phyloP scores from a whole-genome alignment of 768 basidiomycete genomes.

The Auricularia sp. region DNA sequence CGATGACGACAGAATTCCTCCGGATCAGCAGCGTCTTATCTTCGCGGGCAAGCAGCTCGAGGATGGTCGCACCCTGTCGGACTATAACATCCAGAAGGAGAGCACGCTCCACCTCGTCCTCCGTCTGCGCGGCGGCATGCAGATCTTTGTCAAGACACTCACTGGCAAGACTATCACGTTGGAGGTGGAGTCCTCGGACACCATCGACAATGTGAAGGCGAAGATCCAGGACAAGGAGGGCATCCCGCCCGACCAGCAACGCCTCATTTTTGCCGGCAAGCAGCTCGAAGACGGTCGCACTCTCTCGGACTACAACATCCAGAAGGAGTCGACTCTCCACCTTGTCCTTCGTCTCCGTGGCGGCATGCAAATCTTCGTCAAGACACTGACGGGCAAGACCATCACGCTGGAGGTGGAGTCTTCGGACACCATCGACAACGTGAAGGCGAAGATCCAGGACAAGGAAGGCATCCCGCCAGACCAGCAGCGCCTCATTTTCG shows the following conservation, averaged over 20 bases:
- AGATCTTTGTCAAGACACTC: conserved; percentile 20
- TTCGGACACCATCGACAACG: conserved; percentile 26
- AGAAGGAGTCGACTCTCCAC: conserved; percentile 26
- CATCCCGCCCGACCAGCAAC: conserved; percentile 19
- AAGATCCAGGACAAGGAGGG: conserved; percentile 20
- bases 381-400: conserved; percentile 31
- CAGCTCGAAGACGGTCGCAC: conserved; percentile 38
- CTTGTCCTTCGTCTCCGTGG: conserved; percentile 19
- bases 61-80: conserved; percentile 34
- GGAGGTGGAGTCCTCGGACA: conserved; percentile 9
- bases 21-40: conserved; percentile 28
- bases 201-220: conserved; percentile 13
- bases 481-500: conserved; percentile 85
- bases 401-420: conserved; percentile 30
- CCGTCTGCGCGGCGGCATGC: conserved; percentile 18
- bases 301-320: conserved; percentile 33
- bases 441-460: conserved; percentile 15
- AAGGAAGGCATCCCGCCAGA: conserved; percentile 49
- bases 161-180: conserved; percentile 15
- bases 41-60: conserved; percentile 39
- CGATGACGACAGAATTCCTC: no score
- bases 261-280: conserved; percentile 31
- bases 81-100: conserved; percentile 32
- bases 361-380: conserved; percentile 15
- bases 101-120: conserved; percentile 23